A percentile compares a stretch with the other conserved stretches of the same genome.
These are phyloP conservation scores for Yarrowia galli DNA, from an alignment of 1,139 yeast species.

Conservation along the genomic window DNA sequence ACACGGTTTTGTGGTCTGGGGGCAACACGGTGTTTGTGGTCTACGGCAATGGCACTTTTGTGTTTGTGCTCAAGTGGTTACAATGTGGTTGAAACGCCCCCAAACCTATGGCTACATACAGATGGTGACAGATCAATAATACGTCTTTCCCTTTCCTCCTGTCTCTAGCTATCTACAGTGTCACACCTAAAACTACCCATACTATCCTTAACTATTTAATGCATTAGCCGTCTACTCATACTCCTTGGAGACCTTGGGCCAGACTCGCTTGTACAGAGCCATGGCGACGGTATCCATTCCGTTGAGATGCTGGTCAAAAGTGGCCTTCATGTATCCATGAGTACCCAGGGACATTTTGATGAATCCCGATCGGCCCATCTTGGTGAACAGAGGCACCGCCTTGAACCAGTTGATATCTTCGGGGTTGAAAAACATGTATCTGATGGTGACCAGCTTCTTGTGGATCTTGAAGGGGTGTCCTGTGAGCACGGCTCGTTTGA, in stretches of 20 bases:
- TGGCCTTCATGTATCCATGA: conserved; percentile 96
- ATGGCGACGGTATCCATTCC: conserved; percentile 94
- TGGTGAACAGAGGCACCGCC: conserved; percentile 90
- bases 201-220: too few relatives aligned
- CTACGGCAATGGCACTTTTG: too few relatives aligned
- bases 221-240: conserved; percentile 1
- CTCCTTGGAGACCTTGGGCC: conserved; percentile 63
- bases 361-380: conserved; percentile 89
- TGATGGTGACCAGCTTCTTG: conserved; percentile 86
- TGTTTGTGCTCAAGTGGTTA: too few relatives aligned
- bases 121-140: too few relatives aligned
- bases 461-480: conserved; percentile 97
- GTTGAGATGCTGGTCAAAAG: conserved; percentile 87
- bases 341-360: conserved; percentile 97
- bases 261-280: conserved; percentile 91
- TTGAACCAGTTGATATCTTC: conserved; percentile 91
- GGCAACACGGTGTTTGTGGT: too few relatives aligned
- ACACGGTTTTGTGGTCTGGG: too few relatives aligned
- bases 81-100: too few relatives aligned
- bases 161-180: too few relatives aligned
- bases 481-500: conserved; percentile 87
- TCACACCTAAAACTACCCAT: too few relatives aligned
- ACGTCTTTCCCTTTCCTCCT: too few relatives aligned
- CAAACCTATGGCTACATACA: too few relatives aligned
- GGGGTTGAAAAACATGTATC: conserved; percentile 96